Evolutionary conservation across 1,139 yeast genomes (phyloP), one percentile per base, ranked within the genome.

Genomic region (Arxiozyma heterogenica): DNA sequence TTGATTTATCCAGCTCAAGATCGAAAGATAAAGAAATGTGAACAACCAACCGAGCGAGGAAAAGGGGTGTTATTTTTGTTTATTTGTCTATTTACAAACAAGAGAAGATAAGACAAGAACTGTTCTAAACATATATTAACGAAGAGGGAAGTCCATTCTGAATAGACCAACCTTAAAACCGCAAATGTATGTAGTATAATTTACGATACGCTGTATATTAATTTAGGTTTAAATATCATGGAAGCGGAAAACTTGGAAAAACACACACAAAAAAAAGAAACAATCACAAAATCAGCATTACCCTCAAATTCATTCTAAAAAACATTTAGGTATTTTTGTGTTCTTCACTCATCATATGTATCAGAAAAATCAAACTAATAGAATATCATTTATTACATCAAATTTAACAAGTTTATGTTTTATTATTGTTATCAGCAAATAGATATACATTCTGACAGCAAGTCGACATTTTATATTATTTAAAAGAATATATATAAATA

Each of bases 1-100:
- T 54, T 52, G 54, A 60, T 68, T 41, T 66, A 75, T 75, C 79
- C 79, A 75, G 78, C 79, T 71, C 74, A 70, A 70, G 74, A 70
- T 42, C 30, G 39, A 20, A 23, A 41, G 30, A 49, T 42, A 18
- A 48, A 59, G 52, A 49, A 53, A 48, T 51, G 56, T 51, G n/a
- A 34, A 39, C 41, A 56, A 59, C 27, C 41, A 41, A 60, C 64
- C 73, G 73, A 70, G 73, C 74, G 71, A 71, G 74, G 74, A 68
- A 70, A 64, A 61, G 67, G 73, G 74, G 48, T 25, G 4, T 34
- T 27, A 12, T 6, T 34, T 34, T 34, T 34, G 39, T 34, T 34
- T 34, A 34, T 4, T 34, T 34, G 15, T 34, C 8, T 34, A 1
- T 12, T 6, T 8, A 12, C 11, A 8, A 23, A 6, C 8, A 27